phyloP scores from a whole-genome alignment of 495 filamentous ascomycete genomes.

The Pseudomonodictys pantanalensis region DNA sequence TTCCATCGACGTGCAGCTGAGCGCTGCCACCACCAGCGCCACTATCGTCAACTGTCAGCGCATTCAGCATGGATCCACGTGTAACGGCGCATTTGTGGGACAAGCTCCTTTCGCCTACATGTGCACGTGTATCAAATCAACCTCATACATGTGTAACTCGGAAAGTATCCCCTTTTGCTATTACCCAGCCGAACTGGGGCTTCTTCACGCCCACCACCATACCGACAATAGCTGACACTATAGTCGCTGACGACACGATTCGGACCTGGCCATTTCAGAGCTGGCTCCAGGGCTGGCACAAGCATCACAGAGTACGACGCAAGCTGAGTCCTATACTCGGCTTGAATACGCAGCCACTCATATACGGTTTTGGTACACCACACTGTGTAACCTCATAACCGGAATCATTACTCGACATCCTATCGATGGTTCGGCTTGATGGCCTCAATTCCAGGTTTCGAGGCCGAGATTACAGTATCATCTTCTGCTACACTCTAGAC shows the following conservation, averaged over 20 bases:
- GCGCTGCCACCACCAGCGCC: too few relatives aligned
- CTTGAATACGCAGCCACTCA: neutral
- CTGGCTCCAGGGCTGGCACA: neutral
- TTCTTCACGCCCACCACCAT: too few relatives aligned
- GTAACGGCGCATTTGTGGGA: too few relatives aligned
- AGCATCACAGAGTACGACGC: neutral
- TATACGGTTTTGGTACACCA: neutral
- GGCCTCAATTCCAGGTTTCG: neutral
- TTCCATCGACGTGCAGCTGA: too few relatives aligned
- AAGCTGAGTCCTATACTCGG: neutral
- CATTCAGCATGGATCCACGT: too few relatives aligned
- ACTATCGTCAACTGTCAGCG: too few relatives aligned
- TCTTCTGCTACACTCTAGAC: neutral
- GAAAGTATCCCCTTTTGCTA: neutral
- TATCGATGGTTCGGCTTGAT: neutral
- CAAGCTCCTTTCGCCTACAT: too few relatives aligned
- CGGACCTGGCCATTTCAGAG: neutral
- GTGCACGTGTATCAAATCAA: too few relatives aligned
- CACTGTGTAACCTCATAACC: neutral
- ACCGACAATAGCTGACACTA: too few relatives aligned
- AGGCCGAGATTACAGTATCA: too few relatives aligned
- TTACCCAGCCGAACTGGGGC: neutral
- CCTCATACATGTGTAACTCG: neutral
- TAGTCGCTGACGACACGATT: neutral
- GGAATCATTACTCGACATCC: neutral